Conservation (phyloP, 352 stramenopile species). For the Halophytophthora polymorphica region DNA sequence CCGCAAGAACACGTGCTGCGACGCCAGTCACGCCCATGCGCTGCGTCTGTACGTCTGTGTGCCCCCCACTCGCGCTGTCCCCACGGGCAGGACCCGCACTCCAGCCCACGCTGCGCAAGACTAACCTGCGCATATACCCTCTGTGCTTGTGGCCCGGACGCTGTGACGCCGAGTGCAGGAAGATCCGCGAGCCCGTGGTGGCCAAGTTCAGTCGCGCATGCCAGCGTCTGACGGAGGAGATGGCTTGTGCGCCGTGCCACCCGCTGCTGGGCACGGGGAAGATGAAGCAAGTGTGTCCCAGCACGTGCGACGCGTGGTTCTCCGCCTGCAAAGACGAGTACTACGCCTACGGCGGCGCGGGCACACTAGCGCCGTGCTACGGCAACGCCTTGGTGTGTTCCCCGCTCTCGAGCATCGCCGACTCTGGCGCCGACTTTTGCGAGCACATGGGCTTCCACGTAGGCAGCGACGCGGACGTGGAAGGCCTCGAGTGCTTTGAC, state of each 20-base stretch:
- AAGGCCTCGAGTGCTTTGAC: conserved; percentile 81
- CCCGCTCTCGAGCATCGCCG: conserved; percentile 53
- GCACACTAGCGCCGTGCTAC: conserved; percentile 71
- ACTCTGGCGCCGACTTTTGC: conserved; percentile 62
- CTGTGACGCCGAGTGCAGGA: conserved; percentile 28
- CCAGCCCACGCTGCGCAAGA: too few species aligned
- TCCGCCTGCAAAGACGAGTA: conserved; percentile 69
- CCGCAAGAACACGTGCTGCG: conserved; percentile 77
- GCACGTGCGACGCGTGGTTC: conserved; percentile 76
- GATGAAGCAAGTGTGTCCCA: conserved; percentile 71
- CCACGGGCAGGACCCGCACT: not conserved
- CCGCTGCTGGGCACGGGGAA: conserved; percentile 72
- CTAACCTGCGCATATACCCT: conserved; percentile 1
- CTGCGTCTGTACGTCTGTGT: conserved; percentile 50
- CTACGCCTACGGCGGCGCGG: conserved; percentile 61
- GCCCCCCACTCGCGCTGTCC: not conserved
- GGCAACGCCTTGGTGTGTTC: conserved; percentile 83
- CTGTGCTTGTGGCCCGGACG: not conserved
- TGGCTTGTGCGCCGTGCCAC: conserved; percentile 79
- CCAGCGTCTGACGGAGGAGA: conserved; percentile 60
- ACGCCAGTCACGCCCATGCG: conserved; percentile 58
- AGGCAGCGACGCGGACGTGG: conserved; percentile 52
- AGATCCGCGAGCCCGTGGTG: conserved; percentile 75
- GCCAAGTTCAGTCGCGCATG: conserved; percentile 71
- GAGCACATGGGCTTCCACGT: conserved; percentile 79